Evolutionary conservation across 768 basidiomycete species (phyloP), one percentile per base, ranked within the genome.

Genomic region (Phaffia tasmanica): DNA sequence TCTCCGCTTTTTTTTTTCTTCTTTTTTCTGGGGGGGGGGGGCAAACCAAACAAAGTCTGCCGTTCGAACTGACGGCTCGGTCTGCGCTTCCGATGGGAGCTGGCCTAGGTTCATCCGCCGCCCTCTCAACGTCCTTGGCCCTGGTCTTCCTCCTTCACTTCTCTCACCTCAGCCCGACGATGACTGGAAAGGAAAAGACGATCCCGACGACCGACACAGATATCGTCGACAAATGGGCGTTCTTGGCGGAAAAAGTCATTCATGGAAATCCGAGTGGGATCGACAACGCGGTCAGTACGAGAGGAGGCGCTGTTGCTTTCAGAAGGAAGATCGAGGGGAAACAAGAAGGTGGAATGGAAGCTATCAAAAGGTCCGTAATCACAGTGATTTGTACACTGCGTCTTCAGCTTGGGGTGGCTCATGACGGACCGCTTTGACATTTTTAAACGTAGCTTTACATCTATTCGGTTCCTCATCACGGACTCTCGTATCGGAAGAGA

Each of bases 191-290:
- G 3, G 48, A 54, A 9, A 29, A 27, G 11, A 84, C 85, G 64
- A 80, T 91, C 70, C 79, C 86, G 23, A 79, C 78, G 48, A 74
- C 76, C 15, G 77, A 84, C 35, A 88, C 89, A 5, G 86, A 92
- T 70, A 80, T 85, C 70, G 85, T 93, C 71, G 97, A 99, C 76
- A 80, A 81, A 57, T 97, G 91, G 85, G 91, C 95, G 23, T 98
- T 95, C 77, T 79, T 97, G 61, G 82, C 86, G 15, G 95, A 99
- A 79, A 98, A 98, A 77, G 86, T 99, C 51, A 78, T 97, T 60
- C 95, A 99, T 75, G 95, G 95, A 0, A 98, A 88, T 73, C 95
- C 95, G 2, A 94, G 90, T 72, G 95, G 95, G 11, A 88, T 99
- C 27, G 95, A 99, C 75, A 98, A 99, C 76, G 88, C 92, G 23